Base-by-base conservation (phyloP, 371 early-diverging fungal genomes). In the Rhizopus microsporus region DNA sequence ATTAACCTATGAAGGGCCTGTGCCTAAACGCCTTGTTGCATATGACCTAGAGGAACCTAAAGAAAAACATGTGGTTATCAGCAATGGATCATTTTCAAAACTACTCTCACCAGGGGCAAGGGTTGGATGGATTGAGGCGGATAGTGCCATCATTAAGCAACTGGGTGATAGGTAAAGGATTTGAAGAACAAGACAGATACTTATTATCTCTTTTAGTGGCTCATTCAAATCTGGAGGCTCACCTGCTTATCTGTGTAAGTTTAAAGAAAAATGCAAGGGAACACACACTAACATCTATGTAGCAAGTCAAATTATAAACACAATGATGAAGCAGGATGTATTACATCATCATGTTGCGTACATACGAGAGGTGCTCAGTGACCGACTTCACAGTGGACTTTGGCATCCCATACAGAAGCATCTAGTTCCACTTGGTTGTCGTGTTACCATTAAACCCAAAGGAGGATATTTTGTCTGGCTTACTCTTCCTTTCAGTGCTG, bases 391-490 rank as follows among this genome's bases (percentile, higher is more conserved):
- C 3, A 29, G 54, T 29, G 74, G 69, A 3, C 31, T 78, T 4
- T 69, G 60, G 59, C 46, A 39, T 9, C 63, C 71, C 0, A 68
- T 71, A 33, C 63, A 65, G 40, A 30, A 48, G 2, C 34, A 60
- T 17, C 42, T 75, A 8, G 54, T 65, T 0, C 74, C 78, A 0
- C 37, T 78, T 7, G 78, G 78, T 6, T 78, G 75, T 40, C 34
- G 50, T 5, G 23, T 55, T 7, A 51, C 56, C 1, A 40, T 51
- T 9, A 39, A 45, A 37, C 78, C 78, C 4, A 50, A 34, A 23
- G 75, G 78, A 2, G 78, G 78, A 1, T 78, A 78, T 54, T 78
- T 78, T 62, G 50, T 78, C 29, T 78, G 78, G 78, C 31, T 78
- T 7, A 62, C 51, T 13, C 37, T 78, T 16, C 78, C 78, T n/a